Evolutionary conservation across 2,329 filamentous ascomycete species (phyloP), one percentile per base, ranked within the genome.

Genomic region (Xylariales sp.): DNA sequence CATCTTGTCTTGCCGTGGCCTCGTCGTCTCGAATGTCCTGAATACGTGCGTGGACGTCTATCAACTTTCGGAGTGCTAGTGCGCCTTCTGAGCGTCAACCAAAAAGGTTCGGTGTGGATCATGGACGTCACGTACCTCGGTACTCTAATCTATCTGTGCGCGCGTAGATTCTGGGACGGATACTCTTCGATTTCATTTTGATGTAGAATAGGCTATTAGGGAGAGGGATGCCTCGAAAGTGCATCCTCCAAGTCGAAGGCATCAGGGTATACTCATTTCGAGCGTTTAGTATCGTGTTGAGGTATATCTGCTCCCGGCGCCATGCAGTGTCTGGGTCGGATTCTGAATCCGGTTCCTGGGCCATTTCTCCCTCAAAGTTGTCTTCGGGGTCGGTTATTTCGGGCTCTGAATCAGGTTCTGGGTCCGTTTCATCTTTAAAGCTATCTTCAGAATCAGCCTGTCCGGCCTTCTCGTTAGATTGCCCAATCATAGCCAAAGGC

Each of bases 231-330:
- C 77, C 76, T 50, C 71, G 72, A 58, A 79, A 75, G 65, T 76
- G 72, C 71, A 77, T 73, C 67, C 62, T 71, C 77, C 77, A 79
- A 43, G 73, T 75, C 6, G 74, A 72, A 18, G 76, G 76, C 72
- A 78, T 74, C n/a, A 78, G 67, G 2, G 75, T 72, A 41, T 74
- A 77, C 64, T 76, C 68, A 45, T 76, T 71, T 48, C 75, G 74
- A 16, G 70, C 73, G 30, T 74, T 77, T 10, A 78, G 53, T 39
- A 78, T 71, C 23, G 71, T 65, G 63, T 78, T 75, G 48, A 78
- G 71, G 32, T 68, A 72, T 50, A 75, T 63, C 60, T 78, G 75
- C 58, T 78, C 76, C 18, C 52, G 52, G 16, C 75, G 75, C 75
- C 74, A 76, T 57, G 52, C 67, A 9, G 64, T 62, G 8, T 74